phyloP scores from a whole-genome alignment of 2,329 filamentous ascomycete genomes.

The Microcera coccophila region DNA sequence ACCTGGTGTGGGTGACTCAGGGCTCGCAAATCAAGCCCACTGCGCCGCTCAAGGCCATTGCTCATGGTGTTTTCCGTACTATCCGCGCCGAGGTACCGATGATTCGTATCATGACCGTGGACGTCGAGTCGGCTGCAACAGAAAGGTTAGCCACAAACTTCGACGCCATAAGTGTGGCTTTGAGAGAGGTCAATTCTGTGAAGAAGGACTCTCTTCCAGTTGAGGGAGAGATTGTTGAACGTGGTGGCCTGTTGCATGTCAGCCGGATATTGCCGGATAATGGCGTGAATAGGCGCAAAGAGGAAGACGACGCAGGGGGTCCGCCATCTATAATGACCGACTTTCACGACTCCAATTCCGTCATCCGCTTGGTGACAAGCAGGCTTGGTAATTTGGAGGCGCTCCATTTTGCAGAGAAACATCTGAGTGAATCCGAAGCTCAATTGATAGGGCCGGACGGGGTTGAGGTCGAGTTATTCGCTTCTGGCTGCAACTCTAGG shows the following conservation, averaged over 20 bases:
- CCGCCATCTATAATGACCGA: background rate
- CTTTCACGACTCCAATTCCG: background rate
- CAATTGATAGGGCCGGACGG: background rate
- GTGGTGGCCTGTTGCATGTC: slow-evolving; percentile 6
- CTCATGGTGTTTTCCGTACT: slow-evolving; percentile 10
- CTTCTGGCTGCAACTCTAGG: background rate
- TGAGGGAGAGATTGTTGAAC: slow-evolving; percentile 9
- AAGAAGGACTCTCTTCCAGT: no score
- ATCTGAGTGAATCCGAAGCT: background rate
- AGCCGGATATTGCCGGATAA: slow-evolving; percentile 6
- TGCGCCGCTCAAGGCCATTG: slow-evolving; percentile 2
- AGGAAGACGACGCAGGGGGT: background rate
- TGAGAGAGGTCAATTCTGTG: slow-evolving; percentile 5
- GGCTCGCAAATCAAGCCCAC: slow-evolving; percentile 8
- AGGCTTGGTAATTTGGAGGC: slow-evolving; percentile 2
- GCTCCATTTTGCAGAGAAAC: slow-evolving; percentile 5
- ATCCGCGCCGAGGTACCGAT: slow-evolving; percentile 7
- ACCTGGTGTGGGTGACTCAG: slow-evolving; percentile 10
- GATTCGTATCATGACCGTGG: slow-evolving; percentile 6
- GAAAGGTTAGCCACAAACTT: background rate
- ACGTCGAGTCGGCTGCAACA: slow-evolving; percentile 4
- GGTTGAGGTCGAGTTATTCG: background rate
- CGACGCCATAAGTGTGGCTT: no score
- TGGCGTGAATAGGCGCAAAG: background rate
- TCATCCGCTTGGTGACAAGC: background rate